These are phyloP conservation scores for Bipolaris bicolor DNA, from an alignment of 2,329 filamentous ascomycete genomes.

Conservation along the genomic window DNA sequence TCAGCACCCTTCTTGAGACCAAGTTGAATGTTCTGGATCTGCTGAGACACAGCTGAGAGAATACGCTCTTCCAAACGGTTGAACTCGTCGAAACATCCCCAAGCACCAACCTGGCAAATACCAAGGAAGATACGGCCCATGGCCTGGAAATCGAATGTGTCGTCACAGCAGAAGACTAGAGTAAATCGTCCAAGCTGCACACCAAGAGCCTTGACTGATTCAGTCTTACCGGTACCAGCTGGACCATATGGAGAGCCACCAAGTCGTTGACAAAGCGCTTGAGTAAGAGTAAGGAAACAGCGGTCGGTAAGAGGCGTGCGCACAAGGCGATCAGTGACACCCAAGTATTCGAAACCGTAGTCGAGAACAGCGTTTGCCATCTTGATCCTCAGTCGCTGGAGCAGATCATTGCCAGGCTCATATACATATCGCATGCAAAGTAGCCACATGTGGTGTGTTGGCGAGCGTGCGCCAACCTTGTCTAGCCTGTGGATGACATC, in stretches of 20 bases:
- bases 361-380: conserved; percentile 96
- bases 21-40: conserved; percentile 98
- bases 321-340: conserved; percentile 93
- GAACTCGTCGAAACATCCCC: conserved; percentile 99
- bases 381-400: conserved; percentile 84
- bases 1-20: conserved; percentile 84
- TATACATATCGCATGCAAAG: conserved; percentile 98
- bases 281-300: conserved; percentile 96
- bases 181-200: conserved; percentile 97
- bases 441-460: conserved; percentile 89
- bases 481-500: conserved; percentile 90
- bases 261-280: conserved; percentile 91
- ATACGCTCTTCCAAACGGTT: conserved; percentile 98
- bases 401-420: conserved; percentile 76
- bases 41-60: conserved; percentile 95
- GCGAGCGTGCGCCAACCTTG: conserved; percentile 72
- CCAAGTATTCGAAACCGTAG: conserved; percentile 98
- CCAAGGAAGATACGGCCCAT: conserved; percentile 99
- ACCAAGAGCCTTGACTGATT: conserved; percentile 97
- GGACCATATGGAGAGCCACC: conserved; percentile 97
- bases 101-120: conserved; percentile 98
- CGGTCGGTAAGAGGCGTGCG: conserved; percentile 96
- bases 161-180: conserved; percentile 98
- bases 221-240: conserved; percentile 97
- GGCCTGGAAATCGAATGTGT: conserved; percentile 99